Base-by-base conservation (phyloP, 1,284 basidiomycete species). In the Xerocomus minutiporus region DNA sequence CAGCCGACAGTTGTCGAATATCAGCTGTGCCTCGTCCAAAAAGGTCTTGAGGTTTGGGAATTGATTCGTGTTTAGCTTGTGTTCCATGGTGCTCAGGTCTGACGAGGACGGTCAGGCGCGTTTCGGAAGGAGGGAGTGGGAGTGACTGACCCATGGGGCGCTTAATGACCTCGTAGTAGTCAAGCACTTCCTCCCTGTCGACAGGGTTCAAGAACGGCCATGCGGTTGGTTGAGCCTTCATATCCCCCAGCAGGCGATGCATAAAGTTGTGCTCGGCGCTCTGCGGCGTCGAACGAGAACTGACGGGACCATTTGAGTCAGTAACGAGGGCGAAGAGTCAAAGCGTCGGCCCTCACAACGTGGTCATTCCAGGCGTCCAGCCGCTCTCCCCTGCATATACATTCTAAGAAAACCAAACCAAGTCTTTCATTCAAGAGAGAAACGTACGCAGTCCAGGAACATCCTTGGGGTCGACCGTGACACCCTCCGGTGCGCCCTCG, bases 151-250 rank as follows among this genome's bases (percentile, higher is more conserved):
- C 95, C 95, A 99, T 98, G 0, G 96, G 96, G 52, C 88, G 77
- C 63, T 86, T 89, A 69, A 98, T 89, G 48, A 94, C 86, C 17
- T 91, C 84, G 69, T 94, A 93, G 68, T 99, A 99, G 68, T 97
- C 96, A 5, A 80, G 68, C 3, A 97, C 96, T 57, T 97, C 92
- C 17, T 86, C 83, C 1, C 70, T 75, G 64, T 90, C 88, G 48
- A 99, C 95, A 12, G 94, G 93, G 38, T 78, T 69, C 20, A 79
- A 74, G 73, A 97, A 97, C 3, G 96, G 86, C 95, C 97, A 99
- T 0, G 91, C 82, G 29, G 83, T 82, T 6, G 86, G 80, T 65
- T 97, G 89, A 26, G 78, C 82, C 65, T 90, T 86, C 56, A 99
- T 71, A 57, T 96, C 93, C 29, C 83, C 82, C 38, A 99, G 73